Base-by-base conservation (phyloP, 1,284 basidiomycete genomes). In the Trichosporon coremiiforme region DNA sequence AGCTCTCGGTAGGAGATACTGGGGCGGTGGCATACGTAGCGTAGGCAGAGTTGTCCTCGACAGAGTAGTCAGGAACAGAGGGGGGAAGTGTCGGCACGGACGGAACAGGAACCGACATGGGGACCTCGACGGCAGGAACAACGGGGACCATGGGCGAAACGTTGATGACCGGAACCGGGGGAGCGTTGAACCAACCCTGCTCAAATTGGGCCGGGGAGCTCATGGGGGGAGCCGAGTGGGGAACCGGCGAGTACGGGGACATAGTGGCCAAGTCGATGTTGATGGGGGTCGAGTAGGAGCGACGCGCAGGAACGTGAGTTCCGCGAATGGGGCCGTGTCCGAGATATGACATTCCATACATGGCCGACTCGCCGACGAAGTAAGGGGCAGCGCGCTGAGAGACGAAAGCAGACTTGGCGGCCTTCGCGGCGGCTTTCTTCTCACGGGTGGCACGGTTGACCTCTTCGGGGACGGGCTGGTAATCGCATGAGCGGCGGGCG, bases 401-500 rank as follows among this genome's bases (percentile, higher is more conserved):
- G 73, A 76, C 50, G 68, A 66, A 69, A 73, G 68, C 70, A 22
- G 71, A 66, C 69, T 76, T 78, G 55, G 75, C 69, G 15, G 80
- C 77, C 72, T 82, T 82, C 31, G 80, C 77, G 2, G 77, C 66
- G 2, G 80, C 80, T 70, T 83, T 83, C 75, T 80, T 81, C 73
- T 82, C 78, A n/a, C 80, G 73, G 2, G 80, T 82, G 15, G 79
- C 79, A 29, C 78, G 76, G 75, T 82, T 83, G 65, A 80, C 78
- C 70, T 82, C 81, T 68, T 83, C 80, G 20, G 83, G 79, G 13
- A 84, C 82, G 6, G 82, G 80, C 15, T 79, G 76, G 71, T 83
- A 83, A 38, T 80, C 80, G 73, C 83, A 84, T 1, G 72, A 70
- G 31, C 80, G 78, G 53, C 78, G 76, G 7, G 81, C 77, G 13